Percentiles rank a stretch among this genome's conserved stretches.
Evolutionary conservation across 352 stramenopile species (phyloP).

Genomic region (Plasmopara halstedii): DNA sequence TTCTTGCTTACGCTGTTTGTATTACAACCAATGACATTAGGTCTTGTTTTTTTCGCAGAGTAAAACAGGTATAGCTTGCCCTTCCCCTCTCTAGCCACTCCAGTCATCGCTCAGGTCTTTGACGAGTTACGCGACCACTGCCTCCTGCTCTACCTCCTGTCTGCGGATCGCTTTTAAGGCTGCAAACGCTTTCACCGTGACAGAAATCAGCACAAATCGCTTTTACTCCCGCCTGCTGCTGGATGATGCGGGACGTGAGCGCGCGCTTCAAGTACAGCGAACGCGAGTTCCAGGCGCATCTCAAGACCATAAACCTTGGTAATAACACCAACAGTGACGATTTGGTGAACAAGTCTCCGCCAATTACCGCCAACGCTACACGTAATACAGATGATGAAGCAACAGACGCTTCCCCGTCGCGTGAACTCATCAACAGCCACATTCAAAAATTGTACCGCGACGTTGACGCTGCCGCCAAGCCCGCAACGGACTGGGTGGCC

Average conservation of each 20-base stretch:
- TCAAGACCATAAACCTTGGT: slow-evolving; percentile 7
- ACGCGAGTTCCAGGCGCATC: slow-evolving; percentile 19
- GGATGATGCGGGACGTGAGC: slow-evolving; percentile 57
- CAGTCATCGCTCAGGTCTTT: no score
- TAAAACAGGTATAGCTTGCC: slow-evolving; percentile 17
- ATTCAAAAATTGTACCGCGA: slow-evolving; percentile 48
- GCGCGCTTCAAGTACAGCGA: slow-evolving; percentile 72
- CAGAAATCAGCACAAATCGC: background rate
- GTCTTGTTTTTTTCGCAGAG: slow-evolving; percentile 16
- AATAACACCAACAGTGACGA: slow-evolving; percentile 11
- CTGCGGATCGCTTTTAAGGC: slow-evolving; percentile 6
- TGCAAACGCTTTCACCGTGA: background rate
- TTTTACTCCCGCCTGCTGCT: background rate
- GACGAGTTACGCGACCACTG: slow-evolving; percentile 19
- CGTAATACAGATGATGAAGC: slow-evolving; percentile 2
- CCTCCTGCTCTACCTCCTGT: slow-evolving; percentile 6
- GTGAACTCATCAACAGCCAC: slow-evolving; percentile 57
- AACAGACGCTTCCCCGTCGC: slow-evolving; percentile 31
- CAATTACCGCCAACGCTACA: background rate
- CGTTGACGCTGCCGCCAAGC: slow-evolving; percentile 18
- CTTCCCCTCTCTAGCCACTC: slow-evolving; percentile 14
- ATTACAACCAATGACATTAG: slow-evolving; percentile 11
- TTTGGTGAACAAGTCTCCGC: slow-evolving; percentile 24
- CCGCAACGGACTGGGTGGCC: slow-evolving; percentile 21
- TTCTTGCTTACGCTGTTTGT: no score